A percentile compares a stretch with the other conserved stretches of the same genome.
phyloP scores from a whole-genome alignment of 306 rosid genomes.

The Macrotyloma uniflorum region DNA sequence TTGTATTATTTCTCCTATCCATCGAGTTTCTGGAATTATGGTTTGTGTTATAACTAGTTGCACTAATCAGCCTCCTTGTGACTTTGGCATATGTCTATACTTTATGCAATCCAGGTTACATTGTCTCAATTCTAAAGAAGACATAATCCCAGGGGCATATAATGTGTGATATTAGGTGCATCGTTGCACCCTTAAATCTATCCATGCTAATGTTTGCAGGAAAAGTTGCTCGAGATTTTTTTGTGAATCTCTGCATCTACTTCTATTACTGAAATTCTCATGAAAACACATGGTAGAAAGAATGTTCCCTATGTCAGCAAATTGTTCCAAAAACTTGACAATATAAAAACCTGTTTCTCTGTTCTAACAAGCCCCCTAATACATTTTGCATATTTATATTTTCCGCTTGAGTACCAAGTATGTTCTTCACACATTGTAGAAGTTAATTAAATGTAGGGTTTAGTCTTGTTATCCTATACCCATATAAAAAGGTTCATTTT shows the following conservation, averaged over 20 bases:
- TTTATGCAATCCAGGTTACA: constrained; percentile 8
- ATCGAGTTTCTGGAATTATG: constrained; percentile 36
- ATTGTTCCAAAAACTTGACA: neutral
- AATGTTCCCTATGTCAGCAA: neutral
- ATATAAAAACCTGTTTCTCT: neutral
- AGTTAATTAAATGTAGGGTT: neutral
- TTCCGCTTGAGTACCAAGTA: neutral
- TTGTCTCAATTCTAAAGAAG: neutral
- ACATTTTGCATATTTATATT: neutral
- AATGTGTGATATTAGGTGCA: neutral
- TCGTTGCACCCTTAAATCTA: neutral
- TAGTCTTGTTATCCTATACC: neutral
- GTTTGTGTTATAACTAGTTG: constrained; percentile 17
- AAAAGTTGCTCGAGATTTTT: neutral
- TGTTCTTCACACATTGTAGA: too few relatives aligned
- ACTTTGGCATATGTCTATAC: constrained; percentile 19
- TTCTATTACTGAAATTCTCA: neutral
- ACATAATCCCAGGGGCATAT: neutral
- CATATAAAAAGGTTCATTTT: neutral
- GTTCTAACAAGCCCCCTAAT: neutral
- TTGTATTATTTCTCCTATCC: constrained; percentile 34
- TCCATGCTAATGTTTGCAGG: neutral
- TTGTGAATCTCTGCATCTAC: neutral
- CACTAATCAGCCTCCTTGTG: constrained; percentile 20
- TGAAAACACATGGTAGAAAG: neutral